Percentiles rank a stretch among this genome's conserved stretches.
phyloP scores from a whole-genome alignment of 805 yeast species.

The Maudiozyma bulderi region DNA sequence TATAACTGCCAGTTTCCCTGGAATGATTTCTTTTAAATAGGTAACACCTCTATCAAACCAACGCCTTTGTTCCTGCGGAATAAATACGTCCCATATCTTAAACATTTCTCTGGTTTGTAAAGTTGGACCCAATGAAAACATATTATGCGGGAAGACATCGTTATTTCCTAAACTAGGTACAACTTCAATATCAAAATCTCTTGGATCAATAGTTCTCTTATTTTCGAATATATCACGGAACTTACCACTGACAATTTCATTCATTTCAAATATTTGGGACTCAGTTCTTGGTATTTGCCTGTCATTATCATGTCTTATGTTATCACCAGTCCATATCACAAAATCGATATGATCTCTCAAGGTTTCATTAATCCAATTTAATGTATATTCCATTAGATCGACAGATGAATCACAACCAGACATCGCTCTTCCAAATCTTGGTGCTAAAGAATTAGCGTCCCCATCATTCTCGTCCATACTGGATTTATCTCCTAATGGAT shows the following conservation, averaged over 20 bases:
- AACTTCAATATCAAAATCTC: conserved; percentile 38
- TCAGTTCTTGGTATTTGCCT: conserved; percentile 67
- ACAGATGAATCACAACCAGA: conserved; percentile 73
- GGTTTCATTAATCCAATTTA: conserved; percentile 56
- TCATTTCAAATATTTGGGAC: conserved; percentile 57
- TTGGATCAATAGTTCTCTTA: conserved; percentile 34
- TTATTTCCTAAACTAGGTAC: conserved; percentile 77
- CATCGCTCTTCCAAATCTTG: conserved; percentile 65
- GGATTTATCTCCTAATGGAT: conserved; percentile 31
- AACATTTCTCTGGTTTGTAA: conserved; percentile 70
- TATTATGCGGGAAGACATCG: conserved; percentile 82
- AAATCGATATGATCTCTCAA: conserved; percentile 72
- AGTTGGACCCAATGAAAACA: conserved; percentile 84
- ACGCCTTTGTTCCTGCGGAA: conserved; percentile 72
- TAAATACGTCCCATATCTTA: conserved; percentile 60
- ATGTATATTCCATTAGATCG: conserved; percentile 48
- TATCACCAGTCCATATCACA: conserved; percentile 88
- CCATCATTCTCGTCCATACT: neutral
- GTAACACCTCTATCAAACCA: conserved; percentile 68
- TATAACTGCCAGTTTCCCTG: conserved; percentile 64
- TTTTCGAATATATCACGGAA: conserved; percentile 47
- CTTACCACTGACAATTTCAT: conserved; percentile 43
- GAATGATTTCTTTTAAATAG: conserved; percentile 68
- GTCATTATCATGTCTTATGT: conserved; percentile 77
- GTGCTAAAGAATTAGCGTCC: conserved; percentile 31